Evolutionary conservation across 306 rosid species (phyloP).

Genomic region (Gastrolobium villosum): DNA sequence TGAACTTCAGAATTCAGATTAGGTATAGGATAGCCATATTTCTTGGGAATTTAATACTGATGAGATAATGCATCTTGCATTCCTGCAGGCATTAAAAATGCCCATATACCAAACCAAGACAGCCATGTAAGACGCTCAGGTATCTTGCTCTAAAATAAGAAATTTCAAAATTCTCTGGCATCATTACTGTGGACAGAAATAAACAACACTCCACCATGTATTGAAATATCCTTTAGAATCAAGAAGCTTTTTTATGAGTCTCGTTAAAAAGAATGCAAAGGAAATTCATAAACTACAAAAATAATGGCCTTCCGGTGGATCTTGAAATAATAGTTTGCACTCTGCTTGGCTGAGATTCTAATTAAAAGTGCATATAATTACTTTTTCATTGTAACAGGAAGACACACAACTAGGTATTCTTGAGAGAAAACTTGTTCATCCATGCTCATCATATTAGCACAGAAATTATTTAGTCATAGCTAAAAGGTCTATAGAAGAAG

Average conservation of each 20-base stretch:
- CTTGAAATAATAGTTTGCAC: constrained; percentile 21
- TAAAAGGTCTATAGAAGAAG: constrained; percentile 39
- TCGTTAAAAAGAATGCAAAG: constrained; percentile 14
- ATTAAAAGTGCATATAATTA: constrained; percentile 8
- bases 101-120: not conserved
- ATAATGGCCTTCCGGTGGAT: constrained; percentile 17
- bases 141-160: not conserved
- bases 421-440: not conserved
- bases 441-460: constrained; percentile 22
- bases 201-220: constrained; percentile 25
- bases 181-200: not conserved
- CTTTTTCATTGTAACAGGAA: constrained; percentile 29
- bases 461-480: constrained; percentile 29
- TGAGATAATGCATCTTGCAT: constrained; percentile 33
- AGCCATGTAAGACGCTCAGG: constrained; percentile 8
- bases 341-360: not conserved
- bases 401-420: constrained; percentile 3
- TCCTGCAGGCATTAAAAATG: constrained; percentile 20
- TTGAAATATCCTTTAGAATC: constrained; percentile 24
- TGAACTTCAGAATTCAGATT: constrained; percentile 27
- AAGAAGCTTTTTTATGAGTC: not conserved
- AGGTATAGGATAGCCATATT: not conserved
- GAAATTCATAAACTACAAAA: not conserved
- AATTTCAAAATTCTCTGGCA: not conserved
- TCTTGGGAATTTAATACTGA: constrained; percentile 3